Conservation (phyloP, 176 grass and related monocot genomes). For the Musa acuminata region DNA sequence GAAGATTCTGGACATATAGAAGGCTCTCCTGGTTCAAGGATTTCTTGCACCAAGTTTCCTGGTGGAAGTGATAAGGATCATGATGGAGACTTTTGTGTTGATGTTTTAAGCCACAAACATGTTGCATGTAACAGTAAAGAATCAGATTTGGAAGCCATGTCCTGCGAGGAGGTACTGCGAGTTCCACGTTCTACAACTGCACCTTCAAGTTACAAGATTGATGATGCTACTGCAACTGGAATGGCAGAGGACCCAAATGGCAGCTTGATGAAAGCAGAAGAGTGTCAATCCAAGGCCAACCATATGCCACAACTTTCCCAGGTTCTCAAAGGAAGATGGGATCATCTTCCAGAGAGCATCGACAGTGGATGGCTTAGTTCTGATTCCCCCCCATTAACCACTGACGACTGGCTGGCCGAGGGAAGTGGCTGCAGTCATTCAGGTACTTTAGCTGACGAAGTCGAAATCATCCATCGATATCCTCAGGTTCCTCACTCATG, state of each 20-base stretch:
- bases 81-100: neutral
- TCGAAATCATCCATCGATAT: conserved; percentile 14
- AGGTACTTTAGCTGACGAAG: conserved; percentile 37
- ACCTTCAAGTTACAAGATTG: neutral
- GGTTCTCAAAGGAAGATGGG: conserved; percentile 16
- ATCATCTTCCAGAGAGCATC: conserved; percentile 27
- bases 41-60: neutral
- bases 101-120: neutral
- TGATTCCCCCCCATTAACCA: conserved; percentile 2
- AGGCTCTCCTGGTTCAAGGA: neutral
- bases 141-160: neutral
- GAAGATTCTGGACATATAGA: neutral
- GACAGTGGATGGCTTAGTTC: conserved; percentile 15
- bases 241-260: neutral
- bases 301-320: neutral
- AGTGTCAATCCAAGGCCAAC: no score
- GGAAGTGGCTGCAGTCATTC: conserved; percentile 30
- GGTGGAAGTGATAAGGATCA: neutral
- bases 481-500: conserved; percentile 55
- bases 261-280: neutral
- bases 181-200: neutral
- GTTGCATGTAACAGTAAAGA: neutral
- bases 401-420: conserved; percentile 24
- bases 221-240: neutral
- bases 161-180: neutral